Percentiles rank a stretch among this genome's conserved stretches.
Evolutionary conservation across 257 asterid genomes (phyloP).

Genomic region (Jacaranda copaia): DNA sequence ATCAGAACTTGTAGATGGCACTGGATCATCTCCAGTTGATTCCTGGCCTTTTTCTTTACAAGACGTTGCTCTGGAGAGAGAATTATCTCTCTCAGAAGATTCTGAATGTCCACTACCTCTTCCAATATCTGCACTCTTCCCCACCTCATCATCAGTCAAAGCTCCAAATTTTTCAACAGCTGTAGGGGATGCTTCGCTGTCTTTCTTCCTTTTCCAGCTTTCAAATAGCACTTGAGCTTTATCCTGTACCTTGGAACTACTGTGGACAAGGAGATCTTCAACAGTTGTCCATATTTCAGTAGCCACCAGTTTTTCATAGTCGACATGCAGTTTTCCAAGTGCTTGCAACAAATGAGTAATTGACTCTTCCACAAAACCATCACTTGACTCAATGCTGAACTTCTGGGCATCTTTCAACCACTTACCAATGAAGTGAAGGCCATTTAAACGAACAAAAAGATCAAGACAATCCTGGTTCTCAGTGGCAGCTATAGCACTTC

Average conservation of each 20-base stretch:
- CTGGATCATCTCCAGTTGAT: conserved; percentile 36
- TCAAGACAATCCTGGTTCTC: conserved; percentile 71
- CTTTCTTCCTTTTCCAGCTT: conserved; percentile 55
- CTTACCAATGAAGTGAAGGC: conserved; percentile 52
- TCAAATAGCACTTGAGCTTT: conserved; percentile 57
- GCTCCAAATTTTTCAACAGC: conserved; percentile 38
- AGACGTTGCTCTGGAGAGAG: conserved; percentile 37
- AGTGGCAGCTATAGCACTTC: conserved; percentile 66
- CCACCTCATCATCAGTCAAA: conserved; percentile 40
- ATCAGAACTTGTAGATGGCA: conserved; percentile 46
- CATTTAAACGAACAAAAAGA: conserved; percentile 72
- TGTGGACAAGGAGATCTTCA: conserved; percentile 59
- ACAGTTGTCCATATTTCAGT: conserved; percentile 58
- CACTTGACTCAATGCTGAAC: conserved; percentile 45
- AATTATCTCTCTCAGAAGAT: conserved; percentile 33
- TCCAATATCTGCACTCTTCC: conserved; percentile 30
- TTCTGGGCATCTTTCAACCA: conserved; percentile 71
- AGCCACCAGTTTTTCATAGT: conserved; percentile 49
- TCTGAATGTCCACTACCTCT: conserved; percentile 39
- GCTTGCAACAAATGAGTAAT: conserved; percentile 61
- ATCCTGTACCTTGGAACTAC: conserved; percentile 55
- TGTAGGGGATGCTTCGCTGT: conserved; percentile 29
- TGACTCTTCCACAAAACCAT: conserved; percentile 55
- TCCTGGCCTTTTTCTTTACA: conserved; percentile 43
- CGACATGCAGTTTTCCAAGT: conserved; percentile 57